phyloP scores from a whole-genome alignment of 2,329 filamentous ascomycete genomes.

The Diaporthe caulivora region DNA sequence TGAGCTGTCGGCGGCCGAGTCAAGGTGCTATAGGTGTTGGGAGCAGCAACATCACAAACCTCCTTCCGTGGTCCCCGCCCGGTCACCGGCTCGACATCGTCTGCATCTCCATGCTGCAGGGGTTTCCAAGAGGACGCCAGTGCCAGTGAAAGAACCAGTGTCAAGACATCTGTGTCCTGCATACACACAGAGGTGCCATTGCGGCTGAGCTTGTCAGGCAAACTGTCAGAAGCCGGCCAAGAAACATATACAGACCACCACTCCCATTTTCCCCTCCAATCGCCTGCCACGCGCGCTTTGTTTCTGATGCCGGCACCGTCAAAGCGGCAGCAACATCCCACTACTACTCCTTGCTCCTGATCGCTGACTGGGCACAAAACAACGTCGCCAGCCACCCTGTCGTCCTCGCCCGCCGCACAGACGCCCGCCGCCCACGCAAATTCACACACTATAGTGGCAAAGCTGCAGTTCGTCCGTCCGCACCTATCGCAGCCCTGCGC shows the following conservation, averaged over 20 bases:
- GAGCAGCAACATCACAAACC: not conserved
- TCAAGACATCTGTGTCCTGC: constrained; percentile 25
- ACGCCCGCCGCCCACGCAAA: not conserved
- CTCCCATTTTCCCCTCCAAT: constrained; percentile 8
- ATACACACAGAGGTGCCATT: constrained; percentile 11
- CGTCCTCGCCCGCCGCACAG: not conserved
- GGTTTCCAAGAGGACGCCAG: constrained; percentile 25
- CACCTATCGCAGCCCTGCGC: constrained; percentile 31
- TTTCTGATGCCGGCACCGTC: constrained; percentile 27
- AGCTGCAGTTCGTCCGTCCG: constrained; percentile 23
- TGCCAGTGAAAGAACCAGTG: constrained; percentile 15
- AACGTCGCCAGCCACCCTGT: not conserved
- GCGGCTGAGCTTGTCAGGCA: constrained; percentile 27
- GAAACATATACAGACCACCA: not conserved
- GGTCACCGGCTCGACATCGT: not conserved
- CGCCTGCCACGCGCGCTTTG: constrained; percentile 10
- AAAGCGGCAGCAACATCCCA: constrained; percentile 7
- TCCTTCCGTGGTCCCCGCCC: not conserved
- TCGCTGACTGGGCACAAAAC: constrained; percentile 8
- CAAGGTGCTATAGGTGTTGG: constrained; percentile 19
- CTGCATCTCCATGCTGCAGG: constrained; percentile 20
- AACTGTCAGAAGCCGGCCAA: constrained; percentile 5
- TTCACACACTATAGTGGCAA: no score
- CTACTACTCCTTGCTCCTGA: not conserved
- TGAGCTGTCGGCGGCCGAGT: constrained; percentile 14